Percentiles rank a stretch among this genome's conserved stretches.
Conservation (phyloP, 2,329 filamentous ascomycete species). For the Rutstroemia sp. region DNA sequence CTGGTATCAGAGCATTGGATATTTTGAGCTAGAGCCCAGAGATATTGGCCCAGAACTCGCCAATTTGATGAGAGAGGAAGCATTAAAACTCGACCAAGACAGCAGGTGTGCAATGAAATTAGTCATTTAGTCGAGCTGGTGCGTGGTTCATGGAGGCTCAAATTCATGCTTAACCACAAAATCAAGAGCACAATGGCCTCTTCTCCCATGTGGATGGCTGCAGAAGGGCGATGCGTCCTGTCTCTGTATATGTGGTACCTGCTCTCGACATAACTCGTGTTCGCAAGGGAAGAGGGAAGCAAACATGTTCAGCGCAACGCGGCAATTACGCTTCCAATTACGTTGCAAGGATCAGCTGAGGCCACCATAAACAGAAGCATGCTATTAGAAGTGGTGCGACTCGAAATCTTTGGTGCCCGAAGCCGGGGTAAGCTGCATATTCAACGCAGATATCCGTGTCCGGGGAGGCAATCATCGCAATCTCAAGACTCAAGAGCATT, state of each 20-base stretch:
- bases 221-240: neutral
- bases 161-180: neutral
- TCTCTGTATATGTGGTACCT: neutral
- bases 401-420: slow-evolving; percentile 1
- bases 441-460: slow-evolving; percentile 7
- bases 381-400: slow-evolving; percentile 9
- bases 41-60: slow-evolving; percentile 10
- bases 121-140: neutral
- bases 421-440: slow-evolving; percentile 5
- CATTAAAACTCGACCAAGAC: neutral
- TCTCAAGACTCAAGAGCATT: neutral
- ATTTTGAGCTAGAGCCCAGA: slow-evolving; percentile 19
- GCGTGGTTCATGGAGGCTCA: neutral
- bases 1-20: slow-evolving; percentile 26
- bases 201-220: neutral
- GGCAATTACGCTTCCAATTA: neutral
- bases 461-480: slow-evolving; percentile 1
- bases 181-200: neutral
- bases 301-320: neutral
- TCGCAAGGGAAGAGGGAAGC: neutral
- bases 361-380: slow-evolving; percentile 1
- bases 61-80: neutral
- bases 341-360: slow-evolving; percentile 3
- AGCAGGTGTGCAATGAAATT: slow-evolving; percentile 4
- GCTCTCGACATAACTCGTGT: neutral